Base-by-base conservation (phyloP, 129 eudicot genomes). In the Chrysanthemum makinoi region DNA sequence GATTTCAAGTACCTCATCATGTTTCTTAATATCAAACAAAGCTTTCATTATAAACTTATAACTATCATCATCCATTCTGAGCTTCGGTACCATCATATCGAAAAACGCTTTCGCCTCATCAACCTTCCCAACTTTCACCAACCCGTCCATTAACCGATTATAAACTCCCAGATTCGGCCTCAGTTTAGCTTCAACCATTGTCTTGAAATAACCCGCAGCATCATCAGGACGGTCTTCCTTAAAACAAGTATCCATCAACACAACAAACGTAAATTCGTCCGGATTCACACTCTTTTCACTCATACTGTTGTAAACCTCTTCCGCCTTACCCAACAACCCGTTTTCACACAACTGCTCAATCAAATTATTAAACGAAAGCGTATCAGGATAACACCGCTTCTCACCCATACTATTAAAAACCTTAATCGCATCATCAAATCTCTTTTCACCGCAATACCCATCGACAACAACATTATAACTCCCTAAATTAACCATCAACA, bases 391-490 rank as follows among this genome's bases (percentile, higher is more conserved):
- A 77, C 95, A 93, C 70, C 96, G 68, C 71, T 79, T 93, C 69
- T 87, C 89, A 4, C 81, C 92, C 96, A 93, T 93, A 24, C 83
- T 79, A 62, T 78, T 85, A 20, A 93, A 93, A 55, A 87, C 82
- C 17, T 85, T 87, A 52, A 93, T 79, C 0, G 98, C 98, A 48
- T 85, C 87, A 28, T 58, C 77, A 26, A 89, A 94, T 68, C 80
- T 87, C 73, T 81, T 80, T 65, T 87, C 80, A 0, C 73, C 83
- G 51, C 91, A 94, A 83, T 85, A 94, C 24, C 95, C 95, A 44
- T 94, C 95, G 18, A 86, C 98, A 81, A 94, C 80, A 61, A 94
- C 87, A 77, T 94, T 93, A 77, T 76, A 93, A 63, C 93, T 93
- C 20, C 96, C 98, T 20, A 89, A 52, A 72, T 93, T 89, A 72